Conservation (phyloP, 768 basidiomycete species). For the Pleurotus sapidus region DNA sequence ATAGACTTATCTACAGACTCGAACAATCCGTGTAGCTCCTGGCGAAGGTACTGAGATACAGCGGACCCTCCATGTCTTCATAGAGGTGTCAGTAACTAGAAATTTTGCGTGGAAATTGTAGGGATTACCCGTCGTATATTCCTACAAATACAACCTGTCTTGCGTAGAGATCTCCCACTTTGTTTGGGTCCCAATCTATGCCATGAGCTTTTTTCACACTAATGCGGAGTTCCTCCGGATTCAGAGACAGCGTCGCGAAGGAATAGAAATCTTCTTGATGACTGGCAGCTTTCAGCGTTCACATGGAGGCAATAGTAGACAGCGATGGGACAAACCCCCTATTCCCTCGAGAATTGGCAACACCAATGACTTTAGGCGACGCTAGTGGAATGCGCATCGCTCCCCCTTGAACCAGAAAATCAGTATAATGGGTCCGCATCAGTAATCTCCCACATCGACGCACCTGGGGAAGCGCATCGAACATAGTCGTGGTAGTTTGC, state of each 20-base stretch:
- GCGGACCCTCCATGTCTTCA: slow-evolving; percentile 89
- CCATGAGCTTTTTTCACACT: slow-evolving; percentile 61
- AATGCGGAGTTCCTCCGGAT: slow-evolving; percentile 68
- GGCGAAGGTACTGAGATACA: slow-evolving; percentile 81
- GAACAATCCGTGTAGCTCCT: slow-evolving; percentile 83
- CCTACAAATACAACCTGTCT: slow-evolving; percentile 84
- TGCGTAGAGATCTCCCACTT: slow-evolving; percentile 51
- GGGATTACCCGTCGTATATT: slow-evolving; percentile 83
- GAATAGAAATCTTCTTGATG: slow-evolving; percentile 89
- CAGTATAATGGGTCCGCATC: background rate
- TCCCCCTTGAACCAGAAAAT: slow-evolving; percentile 43
- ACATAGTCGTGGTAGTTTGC: slow-evolving; percentile 12
- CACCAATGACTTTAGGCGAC: slow-evolving; percentile 77
- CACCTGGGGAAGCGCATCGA: slow-evolving; percentile 24
- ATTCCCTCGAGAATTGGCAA: slow-evolving; percentile 73
- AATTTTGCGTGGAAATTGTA: background rate
- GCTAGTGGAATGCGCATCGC: slow-evolving; percentile 65
- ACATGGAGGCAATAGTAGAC: background rate
- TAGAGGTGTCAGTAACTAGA: background rate
- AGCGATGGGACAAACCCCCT: slow-evolving; percentile 45
- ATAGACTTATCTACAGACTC: slow-evolving; percentile 71
- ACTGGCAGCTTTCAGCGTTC: slow-evolving; percentile 34
- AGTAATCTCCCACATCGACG: background rate
- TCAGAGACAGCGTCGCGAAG: slow-evolving; percentile 71
- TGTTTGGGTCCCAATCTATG: slow-evolving; percentile 71